A percentile compares a stretch with the other conserved stretches of the same genome.
Conservation (phyloP, 202 grass and related monocot genomes). For the Dendrocalamus latiflorus region DNA sequence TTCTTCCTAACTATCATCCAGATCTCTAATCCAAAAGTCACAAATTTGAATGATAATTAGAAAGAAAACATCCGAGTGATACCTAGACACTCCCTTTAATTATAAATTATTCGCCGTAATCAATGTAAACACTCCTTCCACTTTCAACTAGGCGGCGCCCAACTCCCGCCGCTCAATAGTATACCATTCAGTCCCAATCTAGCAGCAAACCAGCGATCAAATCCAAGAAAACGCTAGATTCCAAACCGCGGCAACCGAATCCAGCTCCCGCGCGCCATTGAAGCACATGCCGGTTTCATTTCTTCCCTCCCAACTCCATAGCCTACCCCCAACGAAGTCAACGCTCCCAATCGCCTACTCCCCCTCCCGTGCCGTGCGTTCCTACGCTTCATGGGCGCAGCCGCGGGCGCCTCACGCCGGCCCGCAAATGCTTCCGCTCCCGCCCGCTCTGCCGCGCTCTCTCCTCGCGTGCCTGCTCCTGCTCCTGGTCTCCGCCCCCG, state of each 20-base stretch:
- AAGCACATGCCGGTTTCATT: not conserved
- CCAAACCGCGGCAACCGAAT: slow-evolving; percentile 4
- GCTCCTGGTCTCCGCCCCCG: slow-evolving; percentile 13
- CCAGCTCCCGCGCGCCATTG: not conserved
- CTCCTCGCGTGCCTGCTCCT: slow-evolving; percentile 22
- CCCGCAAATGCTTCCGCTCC: slow-evolving; percentile 40
- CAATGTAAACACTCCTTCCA: too few species aligned
- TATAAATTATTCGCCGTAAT: too few species aligned
- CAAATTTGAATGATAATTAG: too few species aligned
- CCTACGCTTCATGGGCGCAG: slow-evolving; percentile 36
- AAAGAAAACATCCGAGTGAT: too few species aligned
- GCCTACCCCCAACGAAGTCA: too few species aligned
- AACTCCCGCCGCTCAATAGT: not conserved
- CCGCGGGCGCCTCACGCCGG: not conserved
- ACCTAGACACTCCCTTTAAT: too few species aligned
- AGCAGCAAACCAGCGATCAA: too few species aligned
- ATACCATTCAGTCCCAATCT: too few species aligned
- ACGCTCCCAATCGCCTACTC: not conserved
- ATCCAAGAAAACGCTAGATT: too few species aligned
- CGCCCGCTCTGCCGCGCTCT: not conserved
- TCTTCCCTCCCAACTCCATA: not conserved
- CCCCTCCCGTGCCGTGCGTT: not conserved
- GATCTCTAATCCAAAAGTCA: too few species aligned
- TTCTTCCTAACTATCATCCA: too few species aligned
- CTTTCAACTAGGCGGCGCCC: too few species aligned